A percentile compares a stretch with the other conserved stretches of the same genome.
Evolutionary conservation across 2,329 filamentous ascomycete genomes (phyloP).

Genomic region (Rhynchosporium secalis): DNA sequence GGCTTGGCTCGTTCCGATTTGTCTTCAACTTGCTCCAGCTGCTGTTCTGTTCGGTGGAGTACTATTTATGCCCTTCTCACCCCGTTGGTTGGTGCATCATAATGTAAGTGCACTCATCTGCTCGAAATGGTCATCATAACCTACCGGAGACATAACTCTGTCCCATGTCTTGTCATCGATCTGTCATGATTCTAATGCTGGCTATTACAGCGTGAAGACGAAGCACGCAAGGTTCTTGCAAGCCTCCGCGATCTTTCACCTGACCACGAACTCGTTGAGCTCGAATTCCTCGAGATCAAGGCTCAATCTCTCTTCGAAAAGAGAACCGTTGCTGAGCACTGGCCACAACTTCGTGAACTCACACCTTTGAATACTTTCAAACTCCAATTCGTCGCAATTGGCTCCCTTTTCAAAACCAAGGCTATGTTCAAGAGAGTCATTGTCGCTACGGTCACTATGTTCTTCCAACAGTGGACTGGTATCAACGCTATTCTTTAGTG

Average conservation of each 20-base stretch:
- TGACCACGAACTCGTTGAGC: conserved; percentile 67
- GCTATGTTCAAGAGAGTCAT: conserved; percentile 68
- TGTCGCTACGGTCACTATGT: conserved; percentile 63
- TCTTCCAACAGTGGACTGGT: conserved; percentile 55
- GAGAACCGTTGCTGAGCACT: conserved; percentile 64
- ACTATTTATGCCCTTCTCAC: conserved; percentile 78
- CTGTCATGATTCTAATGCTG: not conserved
- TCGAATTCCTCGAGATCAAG: conserved; percentile 83
- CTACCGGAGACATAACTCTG: not conserved
- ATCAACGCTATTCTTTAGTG: conserved; percentile 46
- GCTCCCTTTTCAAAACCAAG: conserved; percentile 61
- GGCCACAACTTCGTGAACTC: conserved; percentile 62
- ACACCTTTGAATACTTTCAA: conserved; percentile 65
- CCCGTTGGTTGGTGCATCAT: conserved; percentile 73
- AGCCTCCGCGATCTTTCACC: conserved; percentile 60
- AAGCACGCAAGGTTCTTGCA: conserved; percentile 64
- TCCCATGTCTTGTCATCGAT: not conserved
- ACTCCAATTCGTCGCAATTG: conserved; percentile 68
- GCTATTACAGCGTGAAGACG: conserved; percentile 54
- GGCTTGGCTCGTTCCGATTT: conserved; percentile 73
- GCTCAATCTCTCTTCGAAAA: conserved; percentile 78
- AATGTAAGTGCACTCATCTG: conserved; percentile 31
- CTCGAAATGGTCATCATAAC: not conserved
- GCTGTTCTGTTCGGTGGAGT: conserved; percentile 68
- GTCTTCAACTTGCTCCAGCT: conserved; percentile 68